Percentiles rank a stretch among this genome's conserved stretches.
These are phyloP conservation scores for Rhodotorula mucilaginosa DNA, from an alignment of 1,284 basidiomycete species.

Conservation along the genomic window DNA sequence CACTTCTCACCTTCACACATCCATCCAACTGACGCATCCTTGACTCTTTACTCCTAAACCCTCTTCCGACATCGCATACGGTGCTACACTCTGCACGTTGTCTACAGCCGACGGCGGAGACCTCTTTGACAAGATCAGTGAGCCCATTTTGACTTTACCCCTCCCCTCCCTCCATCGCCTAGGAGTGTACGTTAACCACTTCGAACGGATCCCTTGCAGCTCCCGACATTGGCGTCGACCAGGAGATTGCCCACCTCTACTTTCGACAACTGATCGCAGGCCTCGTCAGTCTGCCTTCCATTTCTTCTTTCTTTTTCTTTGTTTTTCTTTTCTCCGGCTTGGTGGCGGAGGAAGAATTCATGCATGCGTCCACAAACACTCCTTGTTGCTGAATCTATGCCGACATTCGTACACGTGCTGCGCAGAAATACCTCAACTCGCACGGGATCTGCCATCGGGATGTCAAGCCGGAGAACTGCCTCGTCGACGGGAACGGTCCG, in stretches of 20 bases:
- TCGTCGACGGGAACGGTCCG: conserved; percentile 45
- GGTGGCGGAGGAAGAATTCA: too few species aligned
- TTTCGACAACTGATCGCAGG: conserved; percentile 85
- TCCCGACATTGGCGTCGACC: conserved; percentile 81
- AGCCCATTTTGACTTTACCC: background rate
- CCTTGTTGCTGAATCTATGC: background rate
- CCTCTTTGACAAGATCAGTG: conserved; percentile 96
- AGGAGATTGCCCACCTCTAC: conserved; percentile 86
- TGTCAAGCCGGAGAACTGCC: conserved; percentile 53
- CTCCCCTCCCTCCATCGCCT: background rate
- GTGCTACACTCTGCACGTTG: too few species aligned
- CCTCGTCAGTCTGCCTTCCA: conserved; percentile 51
- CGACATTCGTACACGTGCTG: background rate
- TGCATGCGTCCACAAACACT: too few species aligned
- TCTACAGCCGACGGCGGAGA: conserved; percentile 83
- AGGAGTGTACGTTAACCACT: background rate
- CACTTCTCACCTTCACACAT: background rate
- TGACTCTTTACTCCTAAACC: too few species aligned
- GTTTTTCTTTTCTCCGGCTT: background rate
- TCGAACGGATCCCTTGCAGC: conserved; percentile 52
- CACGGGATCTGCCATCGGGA: conserved; percentile 58
- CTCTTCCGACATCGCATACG: background rate
- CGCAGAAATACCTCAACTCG: conserved; percentile 46
- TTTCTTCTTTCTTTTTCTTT: background rate
- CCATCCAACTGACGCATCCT: too few species aligned